A percentile compares a stretch with the other conserved stretches of the same genome.
Evolutionary conservation across 2,329 filamentous ascomycete species (phyloP).

Genomic region (Colletotrichum coccodes): DNA sequence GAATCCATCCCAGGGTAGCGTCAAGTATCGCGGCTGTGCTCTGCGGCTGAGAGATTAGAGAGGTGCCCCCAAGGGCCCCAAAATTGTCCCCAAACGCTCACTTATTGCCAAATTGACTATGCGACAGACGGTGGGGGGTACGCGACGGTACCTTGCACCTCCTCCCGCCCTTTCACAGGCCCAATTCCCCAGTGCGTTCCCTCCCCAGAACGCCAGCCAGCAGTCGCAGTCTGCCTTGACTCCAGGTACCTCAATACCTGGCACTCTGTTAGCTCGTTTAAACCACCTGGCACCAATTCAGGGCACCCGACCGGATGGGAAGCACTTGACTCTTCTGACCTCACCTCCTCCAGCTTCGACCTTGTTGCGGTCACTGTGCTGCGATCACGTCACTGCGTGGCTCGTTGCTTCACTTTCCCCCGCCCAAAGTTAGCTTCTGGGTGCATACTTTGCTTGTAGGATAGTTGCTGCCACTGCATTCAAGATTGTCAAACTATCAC

Average conservation of each 20-base stretch:
- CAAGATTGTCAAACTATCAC: not conserved
- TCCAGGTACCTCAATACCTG: not conserved
- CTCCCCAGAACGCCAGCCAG: not conserved
- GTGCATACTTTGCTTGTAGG: not conserved
- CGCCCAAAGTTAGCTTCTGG: not conserved
- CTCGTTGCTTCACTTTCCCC: not conserved
- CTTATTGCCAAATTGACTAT: slow-evolving; percentile 11
- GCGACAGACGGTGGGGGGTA: slow-evolving; percentile 10
- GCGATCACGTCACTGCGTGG: not conserved
- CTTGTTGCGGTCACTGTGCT: not conserved
- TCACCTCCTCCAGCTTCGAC: not conserved
- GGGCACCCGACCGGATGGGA: not conserved
- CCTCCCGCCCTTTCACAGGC: not conserved
- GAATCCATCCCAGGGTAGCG: slow-evolving; percentile 7
- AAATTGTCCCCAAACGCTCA: not conserved
- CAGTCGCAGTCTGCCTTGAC: not conserved
- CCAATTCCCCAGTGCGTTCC: slow-evolving; percentile 7
- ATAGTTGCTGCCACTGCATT: not conserved
- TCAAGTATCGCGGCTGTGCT: slow-evolving; percentile 20
- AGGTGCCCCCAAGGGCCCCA: slow-evolving; percentile 2
- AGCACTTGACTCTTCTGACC: not conserved
- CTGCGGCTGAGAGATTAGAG: slow-evolving; percentile 13
- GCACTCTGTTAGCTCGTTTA: no score
- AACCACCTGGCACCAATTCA: not conserved
- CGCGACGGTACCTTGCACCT: not conserved